Conservation (phyloP, 2,329 filamentous ascomycete species). For the Cryphonectria radicalis region DNA sequence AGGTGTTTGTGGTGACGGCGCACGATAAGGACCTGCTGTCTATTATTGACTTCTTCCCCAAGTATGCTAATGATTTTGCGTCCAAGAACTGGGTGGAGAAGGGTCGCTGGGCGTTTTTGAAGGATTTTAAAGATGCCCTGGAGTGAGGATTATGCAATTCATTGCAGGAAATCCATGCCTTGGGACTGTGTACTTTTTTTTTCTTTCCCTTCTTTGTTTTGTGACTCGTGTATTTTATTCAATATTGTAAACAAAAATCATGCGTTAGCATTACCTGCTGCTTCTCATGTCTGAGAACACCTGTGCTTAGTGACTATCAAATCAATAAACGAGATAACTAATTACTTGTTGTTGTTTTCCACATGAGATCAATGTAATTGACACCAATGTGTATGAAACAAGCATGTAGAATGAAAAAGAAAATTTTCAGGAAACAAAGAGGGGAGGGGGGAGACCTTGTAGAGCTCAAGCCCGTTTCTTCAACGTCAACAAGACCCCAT, state of each 20-base stretch:
- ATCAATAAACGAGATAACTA: too few relatives aligned
- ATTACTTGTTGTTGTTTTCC: neutral
- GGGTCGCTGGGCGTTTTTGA: slow-evolving; percentile 54
- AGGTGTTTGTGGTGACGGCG: slow-evolving; percentile 50
- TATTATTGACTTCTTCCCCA: slow-evolving; percentile 54
- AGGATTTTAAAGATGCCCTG: slow-evolving; percentile 51
- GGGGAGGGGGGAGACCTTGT: neutral
- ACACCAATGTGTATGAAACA: neutral
- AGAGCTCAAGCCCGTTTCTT: slow-evolving; percentile 34
- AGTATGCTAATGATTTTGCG: slow-evolving; percentile 50
- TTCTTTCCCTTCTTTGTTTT: too few relatives aligned
- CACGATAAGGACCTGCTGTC: slow-evolving; percentile 50
- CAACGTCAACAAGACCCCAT: slow-evolving; percentile 38
- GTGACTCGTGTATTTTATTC: too few relatives aligned
- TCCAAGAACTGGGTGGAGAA: slow-evolving; percentile 51
- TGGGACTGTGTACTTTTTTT: too few relatives aligned
- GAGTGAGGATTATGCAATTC: slow-evolving; percentile 24
- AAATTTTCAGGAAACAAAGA: neutral
- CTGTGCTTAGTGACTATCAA: too few relatives aligned
- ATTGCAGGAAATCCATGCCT: too few relatives aligned
- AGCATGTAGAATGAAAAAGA: neutral
- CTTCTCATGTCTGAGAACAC: too few relatives aligned
- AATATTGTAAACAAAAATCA: too few relatives aligned
- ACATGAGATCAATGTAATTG: neutral
- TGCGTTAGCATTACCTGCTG: too few relatives aligned